Base-by-base conservation (phyloP, 148 eudicot genomes). In the Tetragonia tetragonoides region DNA sequence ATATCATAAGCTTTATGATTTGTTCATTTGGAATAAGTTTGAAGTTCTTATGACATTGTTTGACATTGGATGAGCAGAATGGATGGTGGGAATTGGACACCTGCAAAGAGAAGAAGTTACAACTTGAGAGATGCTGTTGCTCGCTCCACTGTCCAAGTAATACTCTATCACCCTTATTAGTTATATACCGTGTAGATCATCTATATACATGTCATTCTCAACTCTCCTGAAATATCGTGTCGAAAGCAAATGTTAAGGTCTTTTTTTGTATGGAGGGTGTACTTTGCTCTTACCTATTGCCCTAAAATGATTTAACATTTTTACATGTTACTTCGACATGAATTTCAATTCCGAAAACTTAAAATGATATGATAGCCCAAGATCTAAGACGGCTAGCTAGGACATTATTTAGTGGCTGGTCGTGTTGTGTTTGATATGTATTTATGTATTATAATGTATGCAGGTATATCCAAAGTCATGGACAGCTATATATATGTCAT, bases 1-100 rank as follows among this genome's bases (percentile, higher is more conserved):
- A 0, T 68, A 10, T 66, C 1, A 28, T 16, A 6, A 15, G 49
- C 14, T 3, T 39, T n/a, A n/a, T n/a, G n/a, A n/a, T 24, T 41
- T 65, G 12, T n/a, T n/a, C n/a, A n/a, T n/a, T n/a, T 51, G 46
- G 3, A 20, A 0, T 3, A 63, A 24, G 0, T 56, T 51, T 56
- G 42, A 4, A 21, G 24, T 62, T 49, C 20, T 38, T 18, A 38
- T 47, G n/a, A 67, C 4, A 56, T 40, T 73, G 41, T 23, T 68
- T 46, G 9, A 40, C 20, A 63, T 65, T 62, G 15, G 47, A 41
- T 79, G 75, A 73, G 81, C 86, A 94, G 97, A 64, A 96, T 96
- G 99, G 93, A 90, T 62, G 97, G 99, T 1, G 99, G 99, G 34
- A 90, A 83, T 77, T 96, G 99, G 99, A 80, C 90, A 7, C 78